phyloP scores from a whole-genome alignment of 768 basidiomycete genomes.

The Mycena pura region DNA sequence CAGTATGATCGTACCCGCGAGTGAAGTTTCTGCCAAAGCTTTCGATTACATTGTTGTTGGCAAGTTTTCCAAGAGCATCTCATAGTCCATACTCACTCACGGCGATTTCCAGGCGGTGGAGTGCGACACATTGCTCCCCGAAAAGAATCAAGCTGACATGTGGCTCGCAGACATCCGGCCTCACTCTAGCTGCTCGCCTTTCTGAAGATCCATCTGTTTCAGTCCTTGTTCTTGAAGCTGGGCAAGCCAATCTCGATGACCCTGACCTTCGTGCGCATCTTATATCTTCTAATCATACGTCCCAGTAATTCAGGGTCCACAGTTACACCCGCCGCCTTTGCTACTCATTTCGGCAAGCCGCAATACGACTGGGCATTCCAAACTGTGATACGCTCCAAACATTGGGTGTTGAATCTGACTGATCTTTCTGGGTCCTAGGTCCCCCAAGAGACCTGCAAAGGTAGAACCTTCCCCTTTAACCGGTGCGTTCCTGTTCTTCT shows the following conservation, averaged over 20 bases:
- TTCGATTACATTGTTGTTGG: slow-evolving; percentile 11
- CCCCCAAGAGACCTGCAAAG: slow-evolving; percentile 17
- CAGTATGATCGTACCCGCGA: background rate
- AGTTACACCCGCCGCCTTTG: slow-evolving; percentile 18
- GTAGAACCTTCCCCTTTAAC: slow-evolving; percentile 6
- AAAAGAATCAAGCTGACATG: background rate
- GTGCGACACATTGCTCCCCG: background rate
- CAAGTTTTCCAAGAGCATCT: background rate
- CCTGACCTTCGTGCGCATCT: background rate
- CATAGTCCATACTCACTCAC: background rate
- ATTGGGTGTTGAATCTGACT: background rate
- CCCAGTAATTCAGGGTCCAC: background rate
- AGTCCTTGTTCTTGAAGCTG: slow-evolving; percentile 44
- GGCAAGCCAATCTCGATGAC: slow-evolving; percentile 18
- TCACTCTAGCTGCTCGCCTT: slow-evolving; percentile 44
- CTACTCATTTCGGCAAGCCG: slow-evolving; percentile 24
- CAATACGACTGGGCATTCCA: slow-evolving; percentile 32
- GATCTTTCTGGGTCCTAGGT: slow-evolving; percentile 1
- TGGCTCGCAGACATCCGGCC: slow-evolving; percentile 32
- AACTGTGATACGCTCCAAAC: slow-evolving; percentile 10
- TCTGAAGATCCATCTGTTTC: slow-evolving; percentile 37
- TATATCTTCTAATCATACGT: too few species aligned
- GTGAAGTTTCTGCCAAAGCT: background rate
- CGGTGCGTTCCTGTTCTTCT: background rate
- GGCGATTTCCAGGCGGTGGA: background rate